Base-by-base conservation (phyloP, 2,329 filamentous ascomycete species). In the Acrocalymma vagum region DNA sequence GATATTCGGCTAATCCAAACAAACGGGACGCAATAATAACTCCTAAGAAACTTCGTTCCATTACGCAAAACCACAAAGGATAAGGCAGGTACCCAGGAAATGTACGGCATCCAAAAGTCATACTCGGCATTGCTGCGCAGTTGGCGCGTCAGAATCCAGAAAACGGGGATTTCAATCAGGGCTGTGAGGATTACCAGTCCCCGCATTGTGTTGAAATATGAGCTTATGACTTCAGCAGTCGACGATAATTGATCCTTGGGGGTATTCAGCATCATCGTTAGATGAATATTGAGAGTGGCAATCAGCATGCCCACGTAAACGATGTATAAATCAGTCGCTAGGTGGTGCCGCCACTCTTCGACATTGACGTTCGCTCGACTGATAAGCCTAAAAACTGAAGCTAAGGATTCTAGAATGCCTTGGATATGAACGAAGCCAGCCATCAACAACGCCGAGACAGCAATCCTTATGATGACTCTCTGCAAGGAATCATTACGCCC, bases 1-100 rank as follows among this genome's bases (percentile, higher is more conserved):
- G 81, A 81, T 42, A 76, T 78, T 5, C 71, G 70, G 2, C 84
- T 83, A 3, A 86, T 62, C 69, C 74, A 80, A 1, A 79, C 76
- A 18, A 82, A 81, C 2, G 74, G 48, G 1, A 49, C 54, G 10
- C 78, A 75, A 53, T 79, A 69, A 27, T 70, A 64, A 6, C 70
- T 72, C 6, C 77, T 69, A 8, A 79, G 62, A 1, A 52, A 31
- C 1, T 54, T 49, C 37, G 72, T 69, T 4, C 69, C 67, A 50
- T 83, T 85, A 21, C 83, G 75, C 3, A 85, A 60, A 4, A 75
- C 62, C 15, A 81, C 59, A 45, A 78, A 79, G 4, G 75, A 71
- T 1, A 84, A 42, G 8, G 85, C 73, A 0, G 82, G 80, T 2
- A 83, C 56, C 44, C 73, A 74, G 1, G 81, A 80, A 26, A 83